Conservation (phyloP, 129 eudicot genomes). For the Centaurea solstitialis region DNA sequence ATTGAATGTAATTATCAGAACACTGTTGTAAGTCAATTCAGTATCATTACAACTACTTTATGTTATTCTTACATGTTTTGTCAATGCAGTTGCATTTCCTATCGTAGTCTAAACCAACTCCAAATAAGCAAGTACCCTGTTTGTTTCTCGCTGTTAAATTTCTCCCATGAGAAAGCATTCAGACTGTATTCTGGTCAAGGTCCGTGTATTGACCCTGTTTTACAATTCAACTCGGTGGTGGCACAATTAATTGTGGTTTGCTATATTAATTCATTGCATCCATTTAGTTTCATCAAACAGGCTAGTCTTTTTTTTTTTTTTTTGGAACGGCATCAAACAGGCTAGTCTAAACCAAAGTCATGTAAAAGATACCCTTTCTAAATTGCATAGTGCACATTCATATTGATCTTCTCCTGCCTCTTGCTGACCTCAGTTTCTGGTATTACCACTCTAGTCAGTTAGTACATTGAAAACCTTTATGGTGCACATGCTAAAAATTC, state of each 20-base stretch:
- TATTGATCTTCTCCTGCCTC: background rate
- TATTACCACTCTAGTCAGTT: constrained; percentile 4
- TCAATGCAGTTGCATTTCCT: background rate
- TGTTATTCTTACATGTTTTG: background rate
- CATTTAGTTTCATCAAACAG: background rate
- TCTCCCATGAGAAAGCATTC: constrained; percentile 5
- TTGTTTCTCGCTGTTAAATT: background rate
- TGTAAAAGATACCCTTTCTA: background rate
- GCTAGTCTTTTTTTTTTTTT: too few relatives aligned
- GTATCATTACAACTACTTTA: constrained; percentile 1
- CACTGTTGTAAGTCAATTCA: constrained; percentile 1
- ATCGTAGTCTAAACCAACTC: background rate
- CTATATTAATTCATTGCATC: background rate
- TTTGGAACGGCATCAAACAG: background rate
- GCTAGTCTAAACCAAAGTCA: background rate
- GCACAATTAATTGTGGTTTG: background rate
- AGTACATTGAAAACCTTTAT: background rate
- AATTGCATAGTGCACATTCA: background rate
- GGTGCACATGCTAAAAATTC: background rate
- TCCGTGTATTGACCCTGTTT: background rate
- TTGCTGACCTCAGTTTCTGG: constrained; percentile 6
- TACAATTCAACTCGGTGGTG: constrained; percentile 1
- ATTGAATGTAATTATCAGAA: constrained; percentile 14
- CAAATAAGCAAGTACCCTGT: constrained; percentile 1
- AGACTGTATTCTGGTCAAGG: background rate